A percentile compares a stretch with the other conserved stretches of the same genome.
These are phyloP conservation scores for Gypsophila paniculata DNA, from an alignment of 179 eudicot genomes.

Conservation along the genomic window DNA sequence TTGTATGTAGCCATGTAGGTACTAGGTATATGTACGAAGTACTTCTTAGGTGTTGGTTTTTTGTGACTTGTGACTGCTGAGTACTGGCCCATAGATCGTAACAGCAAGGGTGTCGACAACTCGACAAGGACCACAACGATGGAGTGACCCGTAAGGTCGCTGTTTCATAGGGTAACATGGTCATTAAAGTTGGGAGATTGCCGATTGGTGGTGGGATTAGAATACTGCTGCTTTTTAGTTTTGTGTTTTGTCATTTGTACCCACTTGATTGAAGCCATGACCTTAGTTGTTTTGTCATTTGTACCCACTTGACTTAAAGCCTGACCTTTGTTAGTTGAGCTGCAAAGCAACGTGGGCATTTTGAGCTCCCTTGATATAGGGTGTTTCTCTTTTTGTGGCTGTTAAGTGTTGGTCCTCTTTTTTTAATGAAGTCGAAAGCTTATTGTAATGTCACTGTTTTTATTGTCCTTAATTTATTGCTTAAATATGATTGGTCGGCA, in stretches of 20 bases:
- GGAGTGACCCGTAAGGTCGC: neutral
- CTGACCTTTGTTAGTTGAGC: neutral
- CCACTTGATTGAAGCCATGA: neutral
- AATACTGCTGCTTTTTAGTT: neutral
- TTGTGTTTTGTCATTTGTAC: conserved; percentile 1
- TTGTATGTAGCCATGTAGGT: neutral
- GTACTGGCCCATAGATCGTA: neutral
- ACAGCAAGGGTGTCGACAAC: neutral
- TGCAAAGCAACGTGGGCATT: neutral
- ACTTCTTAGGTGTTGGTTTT: neutral
- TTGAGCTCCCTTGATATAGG: neutral
- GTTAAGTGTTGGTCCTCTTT: neutral
- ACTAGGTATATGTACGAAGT: neutral
- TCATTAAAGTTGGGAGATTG: neutral
- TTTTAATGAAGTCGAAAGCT: neutral
- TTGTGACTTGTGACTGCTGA: neutral
- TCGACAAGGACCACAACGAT: neutral
- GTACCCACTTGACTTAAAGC: too few species aligned
- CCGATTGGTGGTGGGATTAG: conserved; percentile 11
- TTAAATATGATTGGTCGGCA: too few species aligned
- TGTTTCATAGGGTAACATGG: neutral
- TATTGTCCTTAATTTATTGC: neutral
- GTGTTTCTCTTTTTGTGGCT: neutral
- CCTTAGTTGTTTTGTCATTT: neutral
- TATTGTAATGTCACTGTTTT: neutral